phyloP scores from a whole-genome alignment of 1,139 yeast genomes.

The Magnusiomyces suaveolens region DNA sequence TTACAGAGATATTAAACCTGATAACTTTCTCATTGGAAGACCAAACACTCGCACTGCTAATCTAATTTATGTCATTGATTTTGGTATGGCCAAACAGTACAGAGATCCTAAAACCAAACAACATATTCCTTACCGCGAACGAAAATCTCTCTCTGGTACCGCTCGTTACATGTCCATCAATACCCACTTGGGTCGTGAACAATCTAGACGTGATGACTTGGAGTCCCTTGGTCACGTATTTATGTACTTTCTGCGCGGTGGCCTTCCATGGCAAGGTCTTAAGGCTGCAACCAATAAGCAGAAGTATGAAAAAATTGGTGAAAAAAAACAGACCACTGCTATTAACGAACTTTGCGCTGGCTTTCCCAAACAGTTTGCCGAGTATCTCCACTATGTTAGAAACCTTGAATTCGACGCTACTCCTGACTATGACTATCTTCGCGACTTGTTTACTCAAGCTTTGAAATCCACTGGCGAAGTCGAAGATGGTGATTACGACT shows the following conservation, averaged over 20 bases:
- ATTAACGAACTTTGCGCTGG: slow-evolving; percentile 85
- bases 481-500: slow-evolving; percentile 84
- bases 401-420: slow-evolving; percentile 81
- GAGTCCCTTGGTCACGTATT: slow-evolving; percentile 93
- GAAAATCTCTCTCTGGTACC: slow-evolving; percentile 92
- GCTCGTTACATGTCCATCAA: slow-evolving; percentile 94
- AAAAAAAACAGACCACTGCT: slow-evolving; percentile 88
- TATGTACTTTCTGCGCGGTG: slow-evolving; percentile 89
- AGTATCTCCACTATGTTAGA: slow-evolving; percentile 76
- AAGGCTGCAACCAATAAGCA: slow-evolving; percentile 96
- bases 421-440: slow-evolving; percentile 84
- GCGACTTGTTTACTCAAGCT: slow-evolving; percentile 65
- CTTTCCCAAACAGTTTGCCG: slow-evolving; percentile 75
- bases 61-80: slow-evolving; percentile 92
- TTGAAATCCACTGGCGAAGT: slow-evolving; percentile 59
- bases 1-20: slow-evolving; percentile 85
- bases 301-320: slow-evolving; percentile 93
- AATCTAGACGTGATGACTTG: slow-evolving; percentile 90
- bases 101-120: slow-evolving; percentile 92
- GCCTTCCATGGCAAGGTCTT: slow-evolving; percentile 97
- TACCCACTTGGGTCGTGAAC: slow-evolving; percentile 95
- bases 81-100: slow-evolving; percentile 91
- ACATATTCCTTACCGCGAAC: slow-evolving; percentile 93
- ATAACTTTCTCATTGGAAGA: slow-evolving; percentile 96
- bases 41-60: slow-evolving; percentile 88